Percentiles rank a stretch among this genome's conserved stretches.
phyloP scores from a whole-genome alignment of 305 asterid species.

The Solanum hybrid region DNA sequence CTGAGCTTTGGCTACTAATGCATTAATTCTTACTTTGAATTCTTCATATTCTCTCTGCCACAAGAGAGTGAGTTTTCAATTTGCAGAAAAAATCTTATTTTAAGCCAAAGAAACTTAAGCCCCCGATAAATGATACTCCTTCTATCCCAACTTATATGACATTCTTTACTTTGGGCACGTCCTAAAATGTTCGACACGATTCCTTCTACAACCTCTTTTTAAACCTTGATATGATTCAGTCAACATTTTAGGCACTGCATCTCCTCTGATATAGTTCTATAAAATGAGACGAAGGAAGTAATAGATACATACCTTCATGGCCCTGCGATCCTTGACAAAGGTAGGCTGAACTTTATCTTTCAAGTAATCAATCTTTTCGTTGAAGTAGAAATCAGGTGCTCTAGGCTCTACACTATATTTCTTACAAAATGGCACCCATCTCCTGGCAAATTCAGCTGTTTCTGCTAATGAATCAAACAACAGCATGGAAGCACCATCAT shows the following conservation, averaged over 20 bases:
- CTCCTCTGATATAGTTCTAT: neutral
- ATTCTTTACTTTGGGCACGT: neutral
- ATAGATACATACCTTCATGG: slow-evolving; percentile 56
- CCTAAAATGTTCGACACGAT: neutral
- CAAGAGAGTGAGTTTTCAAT: neutral
- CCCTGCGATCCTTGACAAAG: slow-evolving; percentile 81
- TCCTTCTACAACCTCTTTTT: neutral
- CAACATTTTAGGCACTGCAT: neutral
- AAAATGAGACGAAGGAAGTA: neutral
- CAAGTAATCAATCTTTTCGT: slow-evolving; percentile 68
- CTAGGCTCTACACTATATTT: slow-evolving; percentile 68
- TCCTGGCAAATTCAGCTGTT: slow-evolving; percentile 69
- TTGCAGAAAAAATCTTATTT: neutral
- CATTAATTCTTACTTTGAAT: slow-evolving; percentile 66
- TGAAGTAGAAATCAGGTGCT: slow-evolving; percentile 72
- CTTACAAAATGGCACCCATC: slow-evolving; percentile 88
- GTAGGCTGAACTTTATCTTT: slow-evolving; percentile 78
- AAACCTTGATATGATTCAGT: neutral
- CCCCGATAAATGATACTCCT: neutral
- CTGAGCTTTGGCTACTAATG: slow-evolving; percentile 76
- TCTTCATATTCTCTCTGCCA: slow-evolving; percentile 78
- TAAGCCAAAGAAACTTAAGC: neutral
- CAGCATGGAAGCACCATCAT: slow-evolving; percentile 85
- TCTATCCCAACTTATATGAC: neutral
- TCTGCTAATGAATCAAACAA: slow-evolving; percentile 62